phyloP scores from a whole-genome alignment of 2,329 filamentous ascomycete species.

The Cadophora gregata region DNA sequence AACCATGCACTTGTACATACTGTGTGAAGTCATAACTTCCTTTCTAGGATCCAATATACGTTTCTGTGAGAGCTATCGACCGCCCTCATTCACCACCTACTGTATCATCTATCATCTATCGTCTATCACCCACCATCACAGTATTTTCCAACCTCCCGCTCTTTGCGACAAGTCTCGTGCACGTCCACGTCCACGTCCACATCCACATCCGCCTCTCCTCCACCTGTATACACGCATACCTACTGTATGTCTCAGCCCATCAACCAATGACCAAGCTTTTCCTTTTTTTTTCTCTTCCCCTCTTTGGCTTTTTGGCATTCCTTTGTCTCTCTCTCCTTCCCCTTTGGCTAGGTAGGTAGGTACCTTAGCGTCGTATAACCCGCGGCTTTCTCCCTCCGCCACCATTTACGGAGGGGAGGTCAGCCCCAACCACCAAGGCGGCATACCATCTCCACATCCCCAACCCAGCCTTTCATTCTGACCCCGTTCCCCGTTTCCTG shows the following conservation, averaged over 20 bases:
- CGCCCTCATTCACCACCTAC: too few species aligned
- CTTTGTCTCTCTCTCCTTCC: background rate
- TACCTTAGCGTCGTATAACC: constrained; percentile 3
- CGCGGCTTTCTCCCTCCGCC: background rate
- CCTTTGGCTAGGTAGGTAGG: background rate
- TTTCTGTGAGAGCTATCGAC: too few species aligned
- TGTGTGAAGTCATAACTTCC: background rate
- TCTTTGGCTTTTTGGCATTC: background rate
- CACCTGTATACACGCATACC: too few species aligned
- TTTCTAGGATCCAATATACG: constrained; percentile 2
- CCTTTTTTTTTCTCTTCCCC: background rate
- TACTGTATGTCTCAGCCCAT: background rate
- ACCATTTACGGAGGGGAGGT: background rate
- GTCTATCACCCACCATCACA: too few species aligned
- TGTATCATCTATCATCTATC: background rate
- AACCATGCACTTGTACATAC: background rate
- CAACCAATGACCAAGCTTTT: background rate
- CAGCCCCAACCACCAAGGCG: background rate
- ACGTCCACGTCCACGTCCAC: background rate
- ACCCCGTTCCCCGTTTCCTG: background rate
- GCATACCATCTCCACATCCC: background rate
- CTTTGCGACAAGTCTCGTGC: too few species aligned
- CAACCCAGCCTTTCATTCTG: background rate
- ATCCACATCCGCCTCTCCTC: too few species aligned
- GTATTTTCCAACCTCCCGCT: too few species aligned